Conservation (phyloP, 257 asterid genomes). For the Solanum phureja region DNA sequence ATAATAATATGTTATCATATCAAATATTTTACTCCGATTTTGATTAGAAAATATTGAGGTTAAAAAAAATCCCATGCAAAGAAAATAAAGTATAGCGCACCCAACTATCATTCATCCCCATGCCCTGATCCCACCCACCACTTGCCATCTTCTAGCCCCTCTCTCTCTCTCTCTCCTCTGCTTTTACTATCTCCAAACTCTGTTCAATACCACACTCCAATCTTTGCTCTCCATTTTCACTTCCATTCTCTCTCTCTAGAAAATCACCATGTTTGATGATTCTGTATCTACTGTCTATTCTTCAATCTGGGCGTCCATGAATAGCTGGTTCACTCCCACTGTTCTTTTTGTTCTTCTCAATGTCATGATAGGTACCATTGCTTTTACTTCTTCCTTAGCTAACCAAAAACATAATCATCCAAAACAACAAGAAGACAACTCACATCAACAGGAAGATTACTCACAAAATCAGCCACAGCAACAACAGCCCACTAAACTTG, state of each 20-base stretch:
- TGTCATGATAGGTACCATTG: slow-evolving; percentile 71
- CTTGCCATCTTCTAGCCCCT: neutral
- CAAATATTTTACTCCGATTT: too few relatives aligned
- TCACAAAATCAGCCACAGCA: neutral
- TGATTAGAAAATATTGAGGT: neutral
- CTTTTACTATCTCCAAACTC: slow-evolving; percentile 11
- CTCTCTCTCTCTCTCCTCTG: neutral
- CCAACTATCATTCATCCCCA: neutral
- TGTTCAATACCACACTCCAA: neutral
- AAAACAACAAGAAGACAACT: neutral
- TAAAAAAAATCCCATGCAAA: neutral
- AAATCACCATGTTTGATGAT: slow-evolving; percentile 47
- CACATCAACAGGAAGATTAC: neutral
- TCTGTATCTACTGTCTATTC: slow-evolving; percentile 39
- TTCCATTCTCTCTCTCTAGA: neutral
- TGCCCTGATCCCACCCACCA: slow-evolving; percentile 6
- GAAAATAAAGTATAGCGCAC: neutral
- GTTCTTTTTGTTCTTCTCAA: slow-evolving; percentile 74
- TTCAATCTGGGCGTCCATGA: slow-evolving; percentile 70
- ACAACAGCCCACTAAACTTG: slow-evolving; percentile 1
- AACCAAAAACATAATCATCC: slow-evolving; percentile 30
- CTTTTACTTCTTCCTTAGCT: slow-evolving; percentile 43
- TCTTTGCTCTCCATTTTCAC: neutral
- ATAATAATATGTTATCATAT: too few relatives aligned
- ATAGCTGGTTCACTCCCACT: slow-evolving; percentile 87